These are phyloP conservation scores for Colletotrichum abscissum DNA, from an alignment of 2,329 filamentous ascomycete genomes.

Conservation along the genomic window DNA sequence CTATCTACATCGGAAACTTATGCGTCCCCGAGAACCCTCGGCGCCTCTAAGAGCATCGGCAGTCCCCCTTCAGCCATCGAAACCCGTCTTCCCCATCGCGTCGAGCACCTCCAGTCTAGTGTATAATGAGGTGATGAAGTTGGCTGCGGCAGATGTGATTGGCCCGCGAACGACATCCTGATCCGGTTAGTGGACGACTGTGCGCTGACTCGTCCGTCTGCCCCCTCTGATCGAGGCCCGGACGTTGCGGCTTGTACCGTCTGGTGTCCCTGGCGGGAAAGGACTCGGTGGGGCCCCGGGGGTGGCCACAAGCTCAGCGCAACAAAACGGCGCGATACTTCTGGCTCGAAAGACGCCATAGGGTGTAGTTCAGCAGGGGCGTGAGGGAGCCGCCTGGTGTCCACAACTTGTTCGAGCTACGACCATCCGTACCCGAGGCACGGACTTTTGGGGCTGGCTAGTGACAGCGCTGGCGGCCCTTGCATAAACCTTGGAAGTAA, in stretches of 20 bases:
- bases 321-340: neutral
- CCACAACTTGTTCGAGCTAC: neutral
- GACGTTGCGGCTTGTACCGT: neutral
- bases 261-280: neutral
- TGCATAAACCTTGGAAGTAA: neutral
- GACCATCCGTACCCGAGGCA: neutral
- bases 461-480: neutral
- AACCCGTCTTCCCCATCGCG: neutral
- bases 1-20: neutral
- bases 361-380: neutral
- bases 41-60: neutral
- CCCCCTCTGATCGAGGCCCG: neutral
- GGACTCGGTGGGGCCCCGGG: neutral
- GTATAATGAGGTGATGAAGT: neutral
- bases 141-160: neutral
- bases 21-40: neutral
- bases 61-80: neutral
- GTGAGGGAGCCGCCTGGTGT: neutral
- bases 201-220: neutral
- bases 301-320: neutral
- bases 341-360: neutral
- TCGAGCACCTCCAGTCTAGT: neutral
- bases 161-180: neutral
- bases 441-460: neutral
- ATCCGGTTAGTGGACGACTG: neutral